Conservation (phyloP, 306 rosid species). For the Quercus rubra region DNA sequence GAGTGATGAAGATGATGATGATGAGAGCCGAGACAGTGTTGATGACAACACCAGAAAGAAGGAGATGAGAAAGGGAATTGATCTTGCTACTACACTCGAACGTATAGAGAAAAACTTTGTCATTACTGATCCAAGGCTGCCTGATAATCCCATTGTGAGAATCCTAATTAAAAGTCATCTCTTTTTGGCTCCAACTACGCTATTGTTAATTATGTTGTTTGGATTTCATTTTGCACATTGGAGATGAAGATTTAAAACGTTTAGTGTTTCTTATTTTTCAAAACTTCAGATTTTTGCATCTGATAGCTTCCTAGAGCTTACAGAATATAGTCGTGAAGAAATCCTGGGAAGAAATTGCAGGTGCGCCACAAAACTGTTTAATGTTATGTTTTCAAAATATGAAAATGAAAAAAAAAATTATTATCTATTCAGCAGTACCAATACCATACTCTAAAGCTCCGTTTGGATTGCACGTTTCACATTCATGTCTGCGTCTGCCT, state of each 20-base stretch:
- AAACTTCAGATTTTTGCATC: conserved; percentile 86
- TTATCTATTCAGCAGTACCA: background rate
- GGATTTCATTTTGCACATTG: background rate
- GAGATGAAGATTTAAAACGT: conserved; percentile 4
- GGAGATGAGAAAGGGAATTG: conserved; percentile 93
- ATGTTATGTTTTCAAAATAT: background rate
- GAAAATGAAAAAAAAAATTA: background rate
- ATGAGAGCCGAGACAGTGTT: conserved; percentile 47
- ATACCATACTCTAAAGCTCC: background rate
- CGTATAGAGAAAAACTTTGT: conserved; percentile 98
- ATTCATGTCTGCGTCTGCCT: no score
- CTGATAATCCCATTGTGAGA: conserved; percentile 96
- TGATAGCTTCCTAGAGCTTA: conserved; percentile 95
- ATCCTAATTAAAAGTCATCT: background rate
- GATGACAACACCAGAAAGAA: conserved; percentile 62
- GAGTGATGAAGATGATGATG: conserved; percentile 47
- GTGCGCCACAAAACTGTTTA: conserved; percentile 21
- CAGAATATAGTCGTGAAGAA: conserved; percentile 97
- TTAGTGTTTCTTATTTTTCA: conserved; percentile 16
- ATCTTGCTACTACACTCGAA: conserved; percentile 96
- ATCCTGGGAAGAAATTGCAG: conserved; percentile 98
- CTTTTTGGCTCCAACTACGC: background rate
- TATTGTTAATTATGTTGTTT: background rate
- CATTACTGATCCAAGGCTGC: conserved; percentile 97
- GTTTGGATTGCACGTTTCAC: no score